A percentile compares a stretch with the other conserved stretches of the same genome.
Evolutionary conservation across 2,329 filamentous ascomycete species (phyloP).

Genomic region (Ceratocystis papillata): DNA sequence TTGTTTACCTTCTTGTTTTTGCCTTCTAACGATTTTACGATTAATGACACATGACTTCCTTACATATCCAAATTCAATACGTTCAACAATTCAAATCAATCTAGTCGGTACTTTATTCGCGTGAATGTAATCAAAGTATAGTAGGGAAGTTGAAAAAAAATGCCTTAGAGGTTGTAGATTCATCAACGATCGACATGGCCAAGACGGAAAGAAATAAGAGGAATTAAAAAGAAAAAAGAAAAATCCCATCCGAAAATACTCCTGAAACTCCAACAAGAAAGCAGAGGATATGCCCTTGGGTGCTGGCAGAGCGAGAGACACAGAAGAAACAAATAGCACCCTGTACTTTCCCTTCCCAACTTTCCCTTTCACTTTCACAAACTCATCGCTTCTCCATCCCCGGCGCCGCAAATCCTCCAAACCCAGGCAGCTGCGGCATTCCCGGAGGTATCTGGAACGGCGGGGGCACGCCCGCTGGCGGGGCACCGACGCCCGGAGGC

Average conservation of each 20-base stretch:
- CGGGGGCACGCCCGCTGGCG: constrained; percentile 28
- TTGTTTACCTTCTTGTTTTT: background rate
- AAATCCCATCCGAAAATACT: constrained; percentile 10
- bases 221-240: background rate
- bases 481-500: constrained; percentile 29
- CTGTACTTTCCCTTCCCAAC: background rate
- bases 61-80: background rate
- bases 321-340: constrained; percentile 10
- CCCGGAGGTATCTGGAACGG: constrained; percentile 27
- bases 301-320: constrained; percentile 7
- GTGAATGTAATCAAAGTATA: background rate
- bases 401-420: constrained; percentile 30
- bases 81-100: background rate
- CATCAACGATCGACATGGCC: background rate
- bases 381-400: constrained; percentile 31
- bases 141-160: background rate
- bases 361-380: background rate
- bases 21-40: constrained; percentile 8
- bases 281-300: background rate
- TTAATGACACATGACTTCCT: background rate
- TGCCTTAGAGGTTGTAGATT: background rate
- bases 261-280: constrained; percentile 14
- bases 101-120: too few relatives aligned
- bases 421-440: constrained; percentile 24
- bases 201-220: background rate